These are phyloP conservation scores for Botrytis hyacinthi DNA, from an alignment of 2,329 filamentous ascomycete genomes.

Conservation along the genomic window DNA sequence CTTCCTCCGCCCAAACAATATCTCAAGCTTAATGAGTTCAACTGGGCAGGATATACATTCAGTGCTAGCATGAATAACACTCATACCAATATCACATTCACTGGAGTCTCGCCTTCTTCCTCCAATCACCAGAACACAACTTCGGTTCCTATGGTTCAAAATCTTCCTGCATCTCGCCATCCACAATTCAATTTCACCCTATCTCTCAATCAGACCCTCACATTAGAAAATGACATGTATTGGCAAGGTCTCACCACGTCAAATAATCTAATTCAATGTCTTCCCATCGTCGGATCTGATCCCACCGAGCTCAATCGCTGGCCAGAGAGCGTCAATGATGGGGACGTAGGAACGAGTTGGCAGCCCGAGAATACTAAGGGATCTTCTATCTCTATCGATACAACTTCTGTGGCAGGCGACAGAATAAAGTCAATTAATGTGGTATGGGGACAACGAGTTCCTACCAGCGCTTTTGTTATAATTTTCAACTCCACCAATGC, in stretches of 20 bases:
- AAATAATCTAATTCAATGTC: constrained; percentile 61
- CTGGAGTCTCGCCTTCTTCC: constrained; percentile 40
- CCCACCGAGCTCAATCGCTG: constrained; percentile 59
- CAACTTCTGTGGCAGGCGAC: not conserved
- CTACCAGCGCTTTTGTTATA: not conserved
- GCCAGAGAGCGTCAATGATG: constrained; percentile 61
- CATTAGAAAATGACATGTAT: constrained; percentile 54
- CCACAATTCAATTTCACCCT: constrained; percentile 41
- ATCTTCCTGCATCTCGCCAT: constrained; percentile 42
- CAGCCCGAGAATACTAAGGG: constrained; percentile 45
- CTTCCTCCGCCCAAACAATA: constrained; percentile 58
- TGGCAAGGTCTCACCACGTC: constrained; percentile 47
- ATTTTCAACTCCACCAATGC: not conserved
- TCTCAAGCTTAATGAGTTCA: constrained; percentile 31
- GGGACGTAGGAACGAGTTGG: constrained; percentile 63
- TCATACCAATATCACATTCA: constrained; percentile 54
- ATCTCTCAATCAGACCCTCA: constrained; percentile 46
- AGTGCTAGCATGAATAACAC: constrained; percentile 23
- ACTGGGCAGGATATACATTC: constrained; percentile 22
- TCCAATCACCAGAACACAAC: constrained; percentile 37
- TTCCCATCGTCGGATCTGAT: constrained; percentile 45
- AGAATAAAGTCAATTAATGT: not conserved
- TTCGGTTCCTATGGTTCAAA: constrained; percentile 46
- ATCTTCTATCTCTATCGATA: not conserved
- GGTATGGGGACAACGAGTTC: constrained; percentile 2